Conservation (phyloP, 768 basidiomycete species). For the Pilatotrama ljubarskyi region DNA sequence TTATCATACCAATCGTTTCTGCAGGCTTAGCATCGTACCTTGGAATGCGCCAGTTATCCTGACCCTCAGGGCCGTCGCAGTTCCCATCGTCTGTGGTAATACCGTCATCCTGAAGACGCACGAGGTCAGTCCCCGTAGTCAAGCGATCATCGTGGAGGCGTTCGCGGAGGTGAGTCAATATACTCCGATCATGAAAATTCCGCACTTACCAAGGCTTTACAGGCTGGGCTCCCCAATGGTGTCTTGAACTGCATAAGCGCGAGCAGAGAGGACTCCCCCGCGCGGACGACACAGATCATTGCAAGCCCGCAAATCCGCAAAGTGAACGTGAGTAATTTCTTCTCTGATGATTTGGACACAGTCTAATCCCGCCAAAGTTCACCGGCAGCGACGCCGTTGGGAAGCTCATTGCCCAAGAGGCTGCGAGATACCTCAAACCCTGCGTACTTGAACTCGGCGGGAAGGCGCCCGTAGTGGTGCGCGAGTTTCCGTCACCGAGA, state of each 20-base stretch:
- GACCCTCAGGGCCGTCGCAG: constrained; percentile 46
- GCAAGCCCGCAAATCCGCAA: constrained; percentile 53
- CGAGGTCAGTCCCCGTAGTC: constrained; percentile 49
- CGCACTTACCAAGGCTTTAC: neutral
- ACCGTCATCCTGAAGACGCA: constrained; percentile 55
- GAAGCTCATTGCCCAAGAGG: constrained; percentile 51
- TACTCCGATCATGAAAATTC: no score
- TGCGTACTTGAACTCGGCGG: constrained; percentile 58
- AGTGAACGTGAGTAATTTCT: constrained; percentile 44
- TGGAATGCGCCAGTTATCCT: constrained; percentile 57
- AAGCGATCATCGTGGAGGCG: constrained; percentile 45
- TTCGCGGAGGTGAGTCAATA: constrained; percentile 41
- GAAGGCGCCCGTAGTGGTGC: constrained; percentile 53
- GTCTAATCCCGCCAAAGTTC: constrained; percentile 36
- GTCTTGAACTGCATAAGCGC: constrained; percentile 58
- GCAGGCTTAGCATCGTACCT: constrained; percentile 43
- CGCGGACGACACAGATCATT: constrained; percentile 51
- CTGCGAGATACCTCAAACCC: constrained; percentile 56
- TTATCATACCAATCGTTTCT: neutral
- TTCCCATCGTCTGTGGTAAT: constrained; percentile 56
- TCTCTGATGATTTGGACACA: neutral
- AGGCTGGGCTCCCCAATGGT: constrained; percentile 61
- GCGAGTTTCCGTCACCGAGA: constrained; percentile 13
- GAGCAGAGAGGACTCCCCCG: constrained; percentile 43
- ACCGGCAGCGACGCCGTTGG: constrained; percentile 59